Percentiles rank a stretch among this genome's conserved stretches.
Conservation (phyloP, 2,329 filamentous ascomycete genomes). For the Colletotrichum sp. region DNA sequence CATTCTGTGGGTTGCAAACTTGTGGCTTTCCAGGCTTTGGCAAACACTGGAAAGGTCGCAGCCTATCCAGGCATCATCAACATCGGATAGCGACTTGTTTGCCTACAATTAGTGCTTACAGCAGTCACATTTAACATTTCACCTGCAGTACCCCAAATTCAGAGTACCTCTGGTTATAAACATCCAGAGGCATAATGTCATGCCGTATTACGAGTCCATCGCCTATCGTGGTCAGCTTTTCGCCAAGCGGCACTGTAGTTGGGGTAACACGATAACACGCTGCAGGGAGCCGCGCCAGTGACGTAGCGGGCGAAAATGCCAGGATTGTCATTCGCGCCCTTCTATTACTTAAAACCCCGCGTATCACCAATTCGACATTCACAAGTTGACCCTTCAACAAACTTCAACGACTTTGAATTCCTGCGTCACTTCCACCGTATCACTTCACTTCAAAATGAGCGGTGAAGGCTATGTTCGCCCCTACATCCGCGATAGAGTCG, state of each 20-base stretch:
- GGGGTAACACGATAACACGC: neutral
- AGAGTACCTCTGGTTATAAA: neutral
- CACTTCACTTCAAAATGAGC: neutral
- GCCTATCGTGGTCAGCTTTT: neutral
- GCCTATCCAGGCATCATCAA: neutral
- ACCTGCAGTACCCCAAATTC: neutral
- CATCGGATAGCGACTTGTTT: neutral
- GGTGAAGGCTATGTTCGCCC: neutral
- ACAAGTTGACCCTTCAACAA: neutral
- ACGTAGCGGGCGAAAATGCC: neutral
- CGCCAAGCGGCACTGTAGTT: neutral
- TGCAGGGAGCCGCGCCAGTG: neutral
- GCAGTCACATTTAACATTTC: neutral
- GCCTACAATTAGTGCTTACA: neutral
- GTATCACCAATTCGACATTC: neutral
- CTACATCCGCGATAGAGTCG: neutral
- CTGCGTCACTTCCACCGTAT: neutral
- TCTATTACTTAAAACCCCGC: neutral
- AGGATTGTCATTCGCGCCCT: neutral
- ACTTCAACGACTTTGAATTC: accelerated
- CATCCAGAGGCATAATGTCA: neutral
- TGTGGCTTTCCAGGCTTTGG: neutral
- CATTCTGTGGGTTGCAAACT: neutral
- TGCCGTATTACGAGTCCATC: neutral
- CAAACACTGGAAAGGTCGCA: neutral